These are phyloP conservation scores for Raffaelea deltoideospora DNA, from an alignment of 2,329 filamentous ascomycete genomes.

Conservation along the genomic window DNA sequence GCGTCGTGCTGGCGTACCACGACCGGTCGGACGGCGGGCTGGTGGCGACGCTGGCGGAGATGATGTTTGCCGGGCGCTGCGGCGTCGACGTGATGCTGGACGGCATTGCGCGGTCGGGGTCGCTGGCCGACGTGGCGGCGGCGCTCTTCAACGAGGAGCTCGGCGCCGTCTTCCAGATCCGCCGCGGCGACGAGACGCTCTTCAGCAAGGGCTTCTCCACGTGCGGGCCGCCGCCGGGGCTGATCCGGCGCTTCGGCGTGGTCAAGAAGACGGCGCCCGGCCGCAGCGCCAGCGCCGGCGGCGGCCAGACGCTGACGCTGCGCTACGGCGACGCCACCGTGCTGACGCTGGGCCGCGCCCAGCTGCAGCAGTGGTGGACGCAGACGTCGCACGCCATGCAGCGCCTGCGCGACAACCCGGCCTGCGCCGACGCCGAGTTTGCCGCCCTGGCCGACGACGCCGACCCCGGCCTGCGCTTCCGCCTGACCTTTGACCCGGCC, in stretches of 20 bases:
- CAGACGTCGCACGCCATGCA: constrained; percentile 86
- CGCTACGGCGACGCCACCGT: constrained; percentile 55
- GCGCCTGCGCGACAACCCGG: constrained; percentile 72
- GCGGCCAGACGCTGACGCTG: constrained; percentile 58
- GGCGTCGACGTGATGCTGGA: constrained; percentile 79
- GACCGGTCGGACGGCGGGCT: constrained; percentile 88
- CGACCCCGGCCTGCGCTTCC: constrained; percentile 75
- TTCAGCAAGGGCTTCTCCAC: constrained; percentile 88
- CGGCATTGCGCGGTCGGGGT: constrained; percentile 46
- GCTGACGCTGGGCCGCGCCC: constrained; percentile 51
- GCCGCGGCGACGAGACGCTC: constrained; percentile 65
- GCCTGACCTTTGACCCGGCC: constrained; percentile 63
- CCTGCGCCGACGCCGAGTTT: constrained; percentile 74
- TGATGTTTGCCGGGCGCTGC: constrained; percentile 95
- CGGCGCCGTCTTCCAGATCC: constrained; percentile 89
- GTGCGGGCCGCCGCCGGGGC: constrained; percentile 64
- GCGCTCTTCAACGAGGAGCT: constrained; percentile 92
- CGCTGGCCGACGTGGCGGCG: constrained; percentile 50
- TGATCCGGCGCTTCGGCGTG: constrained; percentile 73
- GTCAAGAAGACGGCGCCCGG: too few species aligned
- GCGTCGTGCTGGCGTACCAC: constrained; percentile 76
- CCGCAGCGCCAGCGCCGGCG: constrained; percentile 20
- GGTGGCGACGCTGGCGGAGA: constrained; percentile 80
- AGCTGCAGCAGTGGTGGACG: constrained; percentile 79
- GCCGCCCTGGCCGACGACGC: constrained; percentile 55